These are phyloP conservation scores for Scedosporium dehoogii DNA, from an alignment of 2,329 filamentous ascomycete species.

Conservation along the genomic window DNA sequence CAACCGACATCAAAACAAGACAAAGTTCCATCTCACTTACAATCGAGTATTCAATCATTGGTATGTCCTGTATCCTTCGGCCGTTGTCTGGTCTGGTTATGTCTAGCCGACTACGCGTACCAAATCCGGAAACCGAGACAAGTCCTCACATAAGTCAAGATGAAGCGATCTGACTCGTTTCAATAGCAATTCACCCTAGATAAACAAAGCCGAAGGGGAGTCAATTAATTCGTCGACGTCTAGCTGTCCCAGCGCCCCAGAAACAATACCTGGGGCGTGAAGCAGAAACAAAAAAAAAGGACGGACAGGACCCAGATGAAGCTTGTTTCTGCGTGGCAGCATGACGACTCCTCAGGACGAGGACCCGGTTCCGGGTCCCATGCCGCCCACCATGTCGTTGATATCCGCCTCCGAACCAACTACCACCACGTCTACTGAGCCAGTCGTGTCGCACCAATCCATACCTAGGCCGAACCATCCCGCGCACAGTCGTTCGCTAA, in stretches of 20 bases:
- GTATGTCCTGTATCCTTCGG: not conserved
- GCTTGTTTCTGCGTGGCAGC: not conserved
- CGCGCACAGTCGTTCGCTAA: not conserved
- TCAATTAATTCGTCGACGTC: not conserved
- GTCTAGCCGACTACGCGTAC: slow-evolving; percentile 1
- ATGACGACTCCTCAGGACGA: not conserved
- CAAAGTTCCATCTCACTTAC: not conserved
- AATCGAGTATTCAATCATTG: not conserved
- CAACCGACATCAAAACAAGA: not conserved
- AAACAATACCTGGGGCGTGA: not conserved
- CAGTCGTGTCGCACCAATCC: not conserved
- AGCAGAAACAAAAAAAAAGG: not conserved
- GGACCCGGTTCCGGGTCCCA: not conserved
- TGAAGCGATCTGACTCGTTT: not conserved
- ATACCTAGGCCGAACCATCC: not conserved
- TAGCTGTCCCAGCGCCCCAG: not conserved
- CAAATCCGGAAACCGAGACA: not conserved
- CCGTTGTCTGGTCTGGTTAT: not conserved
- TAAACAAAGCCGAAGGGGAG: not conserved
- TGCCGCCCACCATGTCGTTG: not conserved
- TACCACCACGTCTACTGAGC: slow-evolving; percentile 1
- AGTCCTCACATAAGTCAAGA: not conserved
- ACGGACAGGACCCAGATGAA: not conserved
- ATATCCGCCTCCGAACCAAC: not conserved
- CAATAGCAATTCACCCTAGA: not conserved